Percentiles rank a stretch among this genome's conserved stretches.
These are phyloP conservation scores for Gymnopilus junonius DNA, from an alignment of 768 basidiomycete genomes.

Conservation along the genomic window DNA sequence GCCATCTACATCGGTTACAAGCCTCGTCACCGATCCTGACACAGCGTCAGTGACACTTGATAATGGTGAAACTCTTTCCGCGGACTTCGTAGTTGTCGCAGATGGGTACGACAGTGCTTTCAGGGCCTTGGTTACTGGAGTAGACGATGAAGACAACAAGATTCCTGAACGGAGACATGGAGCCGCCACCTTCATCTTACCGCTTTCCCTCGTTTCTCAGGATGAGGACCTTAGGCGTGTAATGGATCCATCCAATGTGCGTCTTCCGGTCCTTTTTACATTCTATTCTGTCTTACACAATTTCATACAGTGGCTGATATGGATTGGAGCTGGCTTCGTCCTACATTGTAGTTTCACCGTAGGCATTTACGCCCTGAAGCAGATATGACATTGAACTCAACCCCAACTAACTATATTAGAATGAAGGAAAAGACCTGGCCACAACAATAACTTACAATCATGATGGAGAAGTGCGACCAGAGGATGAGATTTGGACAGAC, in stretches of 20 bases:
- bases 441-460: constrained; percentile 6
- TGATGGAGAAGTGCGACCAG: not conserved
- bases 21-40: constrained; percentile 33
- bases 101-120: constrained; percentile 52
- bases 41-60: constrained; percentile 35
- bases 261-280: constrained; percentile 8
- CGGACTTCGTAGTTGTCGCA: constrained; percentile 61
- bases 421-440: not conserved
- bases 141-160: constrained; percentile 16
- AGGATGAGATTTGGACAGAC: constrained; percentile 4
- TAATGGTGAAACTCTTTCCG: constrained; percentile 44
- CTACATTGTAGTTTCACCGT: constrained; percentile 22
- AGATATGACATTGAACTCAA: not conserved
- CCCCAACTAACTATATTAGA: constrained; percentile 1
- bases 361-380: not conserved
- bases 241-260: constrained; percentile 32
- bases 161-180: constrained; percentile 24
- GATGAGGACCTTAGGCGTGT: constrained; percentile 36
- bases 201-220: constrained; percentile 33
- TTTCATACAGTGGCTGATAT: constrained; percentile 8
- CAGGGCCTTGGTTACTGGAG: constrained; percentile 32
- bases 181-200: constrained; percentile 36
- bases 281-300: not conserved
- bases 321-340: constrained; percentile 33
- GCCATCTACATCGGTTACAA: constrained; percentile 38